Evolutionary conservation across 345 rosid genomes (phyloP).

Genomic region (Hibiscus tridactylites): DNA sequence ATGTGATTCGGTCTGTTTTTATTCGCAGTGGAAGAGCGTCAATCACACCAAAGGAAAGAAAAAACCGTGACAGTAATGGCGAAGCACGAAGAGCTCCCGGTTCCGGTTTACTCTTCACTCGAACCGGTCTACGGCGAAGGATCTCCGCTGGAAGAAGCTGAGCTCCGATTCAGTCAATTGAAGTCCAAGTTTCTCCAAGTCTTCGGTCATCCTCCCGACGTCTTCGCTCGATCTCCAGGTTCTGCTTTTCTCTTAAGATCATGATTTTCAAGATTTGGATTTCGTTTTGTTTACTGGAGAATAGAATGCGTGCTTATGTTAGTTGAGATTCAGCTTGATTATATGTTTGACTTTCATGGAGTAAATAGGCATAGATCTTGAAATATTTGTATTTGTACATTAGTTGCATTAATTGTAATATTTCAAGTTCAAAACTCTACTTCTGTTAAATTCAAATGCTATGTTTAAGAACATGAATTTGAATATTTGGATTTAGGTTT

Average conservation of each 20-base stretch:
- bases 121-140: constrained; percentile 67
- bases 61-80: constrained; percentile 33
- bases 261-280: not conserved
- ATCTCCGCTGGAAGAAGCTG: constrained; percentile 71
- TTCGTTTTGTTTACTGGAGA: not conserved
- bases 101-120: constrained; percentile 57
- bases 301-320: not conserved
- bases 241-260: not conserved
- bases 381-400: not conserved
- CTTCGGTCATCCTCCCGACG: constrained; percentile 61
- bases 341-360: not conserved
- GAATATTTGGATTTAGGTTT: too few relatives aligned
- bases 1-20: not conserved
- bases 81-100: constrained; percentile 55
- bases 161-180: constrained; percentile 55
- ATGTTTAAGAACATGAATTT: too few relatives aligned
- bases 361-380: not conserved
- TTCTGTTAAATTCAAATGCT: not conserved
- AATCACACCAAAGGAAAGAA: not conserved
- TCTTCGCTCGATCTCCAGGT: constrained; percentile 94
- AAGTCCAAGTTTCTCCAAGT: constrained; percentile 49
- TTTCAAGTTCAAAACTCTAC: not conserved
- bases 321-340: not conserved
- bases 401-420: not conserved
- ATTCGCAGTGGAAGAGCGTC: not conserved